Conservation (phyloP, 176 grass and related monocot species). For the Raddia distichophylla region DNA sequence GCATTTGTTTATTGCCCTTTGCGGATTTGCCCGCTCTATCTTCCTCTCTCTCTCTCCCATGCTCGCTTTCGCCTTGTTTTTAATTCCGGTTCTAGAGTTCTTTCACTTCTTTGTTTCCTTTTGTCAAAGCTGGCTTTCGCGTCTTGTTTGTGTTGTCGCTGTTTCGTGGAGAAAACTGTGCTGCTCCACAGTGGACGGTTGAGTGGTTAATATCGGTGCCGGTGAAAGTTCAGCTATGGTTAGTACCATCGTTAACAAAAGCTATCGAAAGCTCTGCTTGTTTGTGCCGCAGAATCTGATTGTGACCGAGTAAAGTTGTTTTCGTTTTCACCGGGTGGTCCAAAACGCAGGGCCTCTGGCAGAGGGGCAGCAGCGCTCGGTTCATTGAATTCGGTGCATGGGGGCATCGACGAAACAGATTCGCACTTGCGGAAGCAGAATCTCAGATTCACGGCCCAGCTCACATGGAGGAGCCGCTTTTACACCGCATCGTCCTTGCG, state of each 20-base stretch:
- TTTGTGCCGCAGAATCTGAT: neutral
- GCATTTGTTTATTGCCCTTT: conserved; percentile 35
- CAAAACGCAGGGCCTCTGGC: neutral
- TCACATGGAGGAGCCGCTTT: conserved; percentile 18
- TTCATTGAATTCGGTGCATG: neutral
- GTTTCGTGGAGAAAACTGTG: neutral
- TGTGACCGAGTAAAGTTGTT: neutral
- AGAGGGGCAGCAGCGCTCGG: neutral
- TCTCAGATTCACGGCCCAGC: neutral
- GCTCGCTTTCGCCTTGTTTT: conserved; percentile 17
- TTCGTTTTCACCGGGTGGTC: neutral
- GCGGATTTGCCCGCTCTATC: neutral
- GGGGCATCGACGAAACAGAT: neutral
- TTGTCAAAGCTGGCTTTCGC: conserved; percentile 24
- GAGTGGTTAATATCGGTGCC: neutral
- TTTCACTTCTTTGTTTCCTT: neutral
- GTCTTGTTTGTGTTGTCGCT: neutral
- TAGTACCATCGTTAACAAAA: neutral
- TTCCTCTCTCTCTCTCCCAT: conserved; percentile 13
- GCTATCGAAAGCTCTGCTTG: neutral
- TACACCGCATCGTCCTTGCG: conserved; percentile 2
- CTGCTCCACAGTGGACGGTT: too few relatives aligned
- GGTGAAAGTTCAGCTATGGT: neutral
- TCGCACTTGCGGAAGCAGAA: conserved; percentile 5
- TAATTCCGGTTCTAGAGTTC: neutral